Evolutionary conservation across 371 early-diverging fungal species (phyloP), one percentile per base, ranked within the genome.

Genomic region (Mucor circinelloides): DNA sequence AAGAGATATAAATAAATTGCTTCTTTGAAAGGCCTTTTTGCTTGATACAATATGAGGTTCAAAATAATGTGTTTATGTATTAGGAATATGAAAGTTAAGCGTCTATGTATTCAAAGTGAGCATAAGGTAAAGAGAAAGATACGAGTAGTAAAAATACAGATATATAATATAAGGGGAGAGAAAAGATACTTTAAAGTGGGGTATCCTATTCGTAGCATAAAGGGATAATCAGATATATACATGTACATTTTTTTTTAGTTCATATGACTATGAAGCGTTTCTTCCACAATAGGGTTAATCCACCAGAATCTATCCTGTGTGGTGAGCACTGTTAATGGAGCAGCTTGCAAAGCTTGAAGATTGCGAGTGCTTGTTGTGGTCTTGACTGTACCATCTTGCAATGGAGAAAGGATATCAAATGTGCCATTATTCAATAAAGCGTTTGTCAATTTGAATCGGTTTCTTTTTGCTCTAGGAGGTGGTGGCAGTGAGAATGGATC

Each of bases 281-380:
- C 69, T 38, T 77, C 78, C 12, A 76, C 62, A 46, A 80, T 30
- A 13, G 63, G 23, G 31, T 77, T 68, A 15, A 80, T 68, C 81
- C 81, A 80, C 57, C 69, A 72, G 36, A 72, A 78, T 31, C 81
- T 60, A 55, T 75, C 78, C 23, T 65, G 56, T 1, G 72, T 67
- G 6, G 81, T 57, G 30, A 80, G 58, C 2, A 80, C 25, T 19
- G 71, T 73, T 5, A 75, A 63, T 13, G 74, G 69, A 30, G 71
- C 65, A 23, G 31, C 42, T 31, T 40, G 19, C 27, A 52, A 44
- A 31, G 32, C 28, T 27, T 32, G 46, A n/a, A 58, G 30, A 19
- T 31, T 19, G 8, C n/a, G 30, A 12, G n/a, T 30, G 17, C 46
- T 58, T 15, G 32, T 52, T 6, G 34, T 17, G 7, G 63, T 12